Evolutionary conservation across 1,139 yeast genomes (phyloP), one percentile per base, ranked within the genome.

Genomic region (Saccharomyces hybrid): DNA sequence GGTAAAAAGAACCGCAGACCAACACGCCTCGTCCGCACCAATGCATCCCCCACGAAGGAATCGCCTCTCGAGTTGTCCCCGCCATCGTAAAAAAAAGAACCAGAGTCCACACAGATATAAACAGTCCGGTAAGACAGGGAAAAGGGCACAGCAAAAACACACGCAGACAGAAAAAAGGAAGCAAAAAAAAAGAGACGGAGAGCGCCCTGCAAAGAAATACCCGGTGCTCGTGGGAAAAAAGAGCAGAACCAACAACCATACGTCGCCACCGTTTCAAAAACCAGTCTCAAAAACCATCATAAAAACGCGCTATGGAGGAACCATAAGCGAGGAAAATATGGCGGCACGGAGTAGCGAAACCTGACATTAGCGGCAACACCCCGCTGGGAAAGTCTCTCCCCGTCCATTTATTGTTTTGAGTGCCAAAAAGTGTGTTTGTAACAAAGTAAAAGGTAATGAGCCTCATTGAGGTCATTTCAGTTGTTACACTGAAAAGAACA

Each of bases 401-500:
- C 53, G 20, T 29, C n/a, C 46, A 50, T 29, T 28, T 31, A 51
- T 53, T 48, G 51, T 51, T 51, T 53, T 28, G 29, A 32, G 46
- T 58, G 60, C 67, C 67, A 65, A 68, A 68, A 68, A 68, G 58
- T 64, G 62, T 56, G 62, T 62, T 64, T 64, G 70, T 66, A 68
- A 66, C 70, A 64, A 65, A 58, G 57, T 55, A 60, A 57, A 67
- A 73, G 73, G 72, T 75, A 76, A 78, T 80, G 79, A 87, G 80
- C 88, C 85, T 84, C 88, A 77, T 76, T 85, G 91, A 87, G 85
- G 89, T 82, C 91, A 83, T 93, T 89, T 85, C 98, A 93, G 99
- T 85, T 91, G 97, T 93, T 90, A 93, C 97, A 91, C 99, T 93
- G 98, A 91, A 91, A 93, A 93, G 99, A 93, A 93, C 99, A 93